These are phyloP conservation scores for Naegleria lovaniensis DNA, from an alignment of 208 protist genomes.

Conservation along the genomic window DNA sequence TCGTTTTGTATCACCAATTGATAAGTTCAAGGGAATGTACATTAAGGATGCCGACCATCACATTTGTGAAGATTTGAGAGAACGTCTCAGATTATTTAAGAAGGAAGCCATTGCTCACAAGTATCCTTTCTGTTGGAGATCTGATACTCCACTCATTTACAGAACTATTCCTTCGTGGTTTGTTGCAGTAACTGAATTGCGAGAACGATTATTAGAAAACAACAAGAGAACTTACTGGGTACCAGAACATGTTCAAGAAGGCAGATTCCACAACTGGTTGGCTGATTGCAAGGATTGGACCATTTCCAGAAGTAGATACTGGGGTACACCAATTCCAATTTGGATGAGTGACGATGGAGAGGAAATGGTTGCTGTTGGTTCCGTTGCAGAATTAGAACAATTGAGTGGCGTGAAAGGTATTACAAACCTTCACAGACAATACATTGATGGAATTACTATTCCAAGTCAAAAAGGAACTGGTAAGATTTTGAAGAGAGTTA, in stretches of 20 bases:
- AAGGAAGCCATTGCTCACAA: conserved; percentile 83
- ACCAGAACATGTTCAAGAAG: conserved; percentile 90
- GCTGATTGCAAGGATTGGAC: conserved; percentile 94
- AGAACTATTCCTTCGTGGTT: conserved; percentile 97
- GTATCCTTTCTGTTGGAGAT: conserved; percentile 99
- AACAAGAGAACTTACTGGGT: conserved; percentile 95
- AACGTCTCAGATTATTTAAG: conserved; percentile 73
- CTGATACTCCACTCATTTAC: conserved; percentile 94
- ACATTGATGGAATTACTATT: conserved; percentile 96
- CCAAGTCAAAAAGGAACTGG: conserved; percentile 69
- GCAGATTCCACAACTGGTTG: conserved; percentile 99
- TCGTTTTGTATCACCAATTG: conserved; percentile 87
- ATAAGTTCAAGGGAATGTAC: conserved; percentile 85
- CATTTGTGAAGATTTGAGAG: conserved; percentile 89
- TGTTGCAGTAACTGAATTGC: conserved; percentile 91
- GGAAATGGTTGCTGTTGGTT: conserved; percentile 89
- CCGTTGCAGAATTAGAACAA: conserved; percentile 91
- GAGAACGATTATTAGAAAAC: conserved; percentile 84
- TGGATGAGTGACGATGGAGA: conserved; percentile 93
- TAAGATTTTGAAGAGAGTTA: conserved; percentile 71
- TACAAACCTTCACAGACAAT: conserved; percentile 92
- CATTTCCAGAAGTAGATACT: conserved; percentile 95
- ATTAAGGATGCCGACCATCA: conserved; percentile 94
- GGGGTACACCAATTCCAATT: conserved; percentile 98
- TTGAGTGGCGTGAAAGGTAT: conserved; percentile 77